Conservation (phyloP, 148 eudicot species). For the Silene latifolia region DNA sequence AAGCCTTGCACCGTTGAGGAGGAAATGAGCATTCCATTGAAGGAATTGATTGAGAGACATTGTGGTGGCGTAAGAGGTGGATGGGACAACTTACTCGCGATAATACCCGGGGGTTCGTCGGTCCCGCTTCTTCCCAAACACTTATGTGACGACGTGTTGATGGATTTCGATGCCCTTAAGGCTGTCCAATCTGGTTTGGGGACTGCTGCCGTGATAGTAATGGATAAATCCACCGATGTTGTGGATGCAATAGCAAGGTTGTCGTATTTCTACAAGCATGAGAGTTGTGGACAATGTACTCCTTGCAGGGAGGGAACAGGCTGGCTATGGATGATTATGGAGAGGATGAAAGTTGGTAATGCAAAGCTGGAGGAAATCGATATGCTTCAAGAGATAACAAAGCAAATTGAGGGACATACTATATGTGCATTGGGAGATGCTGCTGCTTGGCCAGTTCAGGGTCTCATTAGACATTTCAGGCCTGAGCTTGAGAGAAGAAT, state of each 20-base stretch:
- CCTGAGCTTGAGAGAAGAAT: conserved; percentile 94
- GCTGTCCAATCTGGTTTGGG: conserved; percentile 82
- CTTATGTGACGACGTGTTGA: conserved; percentile 83
- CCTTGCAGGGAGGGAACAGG: conserved; percentile 94
- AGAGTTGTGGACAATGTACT: conserved; percentile 92
- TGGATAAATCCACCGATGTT: conserved; percentile 94
- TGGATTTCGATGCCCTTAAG: conserved; percentile 97
- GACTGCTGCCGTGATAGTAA: conserved; percentile 91
- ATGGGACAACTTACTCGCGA: conserved; percentile 90
- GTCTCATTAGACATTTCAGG: conserved; percentile 91
- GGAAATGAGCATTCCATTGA: conserved; percentile 93
- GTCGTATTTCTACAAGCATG: conserved; percentile 90
- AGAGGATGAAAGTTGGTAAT: conserved; percentile 80
- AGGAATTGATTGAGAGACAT: conserved; percentile 85
- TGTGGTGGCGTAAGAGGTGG: conserved; percentile 98
- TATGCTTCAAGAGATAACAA: conserved; percentile 94
- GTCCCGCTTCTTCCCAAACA: conserved; percentile 80
- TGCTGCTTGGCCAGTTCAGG: conserved; percentile 99
- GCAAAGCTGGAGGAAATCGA: conserved; percentile 93
- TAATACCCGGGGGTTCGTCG: conserved; percentile 94
- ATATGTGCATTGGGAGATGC: conserved; percentile 96
- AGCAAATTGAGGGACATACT: conserved; percentile 97
- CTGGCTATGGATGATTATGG: conserved; percentile 92
- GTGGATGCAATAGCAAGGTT: conserved; percentile 92
- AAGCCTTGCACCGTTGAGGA: conserved; percentile 98